Percentiles rank a stretch among this genome's conserved stretches.
Evolutionary conservation across 495 filamentous ascomycete genomes (phyloP).

Genomic region (Hypomontagnella monticulosa): DNA sequence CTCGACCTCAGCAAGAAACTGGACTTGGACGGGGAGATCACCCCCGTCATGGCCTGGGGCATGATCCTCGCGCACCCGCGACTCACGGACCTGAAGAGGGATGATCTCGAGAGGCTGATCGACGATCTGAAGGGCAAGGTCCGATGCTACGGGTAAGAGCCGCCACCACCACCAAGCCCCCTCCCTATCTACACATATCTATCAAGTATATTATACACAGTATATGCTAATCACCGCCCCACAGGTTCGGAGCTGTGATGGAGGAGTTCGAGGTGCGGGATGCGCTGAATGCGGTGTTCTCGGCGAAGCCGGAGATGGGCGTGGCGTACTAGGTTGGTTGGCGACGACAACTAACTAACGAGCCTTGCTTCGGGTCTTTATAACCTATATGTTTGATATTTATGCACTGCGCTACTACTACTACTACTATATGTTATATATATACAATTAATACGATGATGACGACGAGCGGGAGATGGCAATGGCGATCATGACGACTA

Average conservation of each 20-base stretch:
- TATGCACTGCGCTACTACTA: not conserved
- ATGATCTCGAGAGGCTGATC: constrained; percentile 78
- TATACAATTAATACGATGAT: constrained; percentile 9
- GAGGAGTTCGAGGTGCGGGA: constrained; percentile 94
- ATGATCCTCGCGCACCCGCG: constrained; percentile 77
- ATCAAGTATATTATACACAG: not conserved
- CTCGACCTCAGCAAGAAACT: constrained; percentile 85
- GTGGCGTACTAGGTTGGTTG: constrained; percentile 49
- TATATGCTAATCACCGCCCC: constrained; percentile 31
- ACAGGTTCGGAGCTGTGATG: constrained; percentile 81
- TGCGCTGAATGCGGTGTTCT: constrained; percentile 78
- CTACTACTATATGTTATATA: not conserved
- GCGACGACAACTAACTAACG: too few relatives aligned
- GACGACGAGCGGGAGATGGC: not conserved
- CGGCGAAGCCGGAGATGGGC: constrained; percentile 65
- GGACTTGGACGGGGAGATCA: constrained; percentile 90
- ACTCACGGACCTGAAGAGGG: constrained; percentile 67
- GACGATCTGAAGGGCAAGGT: constrained; percentile 81
- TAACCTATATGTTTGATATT: not conserved
- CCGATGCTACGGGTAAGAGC: constrained; percentile 89
- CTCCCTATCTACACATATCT: constrained; percentile 31
- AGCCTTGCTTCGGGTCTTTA: not conserved
- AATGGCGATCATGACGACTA: constrained; percentile 5
- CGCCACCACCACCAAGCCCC: constrained; percentile 43
- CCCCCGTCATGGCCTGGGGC: constrained; percentile 95